A percentile compares a stretch with the other conserved stretches of the same genome.
Evolutionary conservation across 176 grass and related monocot genomes (phyloP).

Genomic region (Microstegium vimineum): DNA sequence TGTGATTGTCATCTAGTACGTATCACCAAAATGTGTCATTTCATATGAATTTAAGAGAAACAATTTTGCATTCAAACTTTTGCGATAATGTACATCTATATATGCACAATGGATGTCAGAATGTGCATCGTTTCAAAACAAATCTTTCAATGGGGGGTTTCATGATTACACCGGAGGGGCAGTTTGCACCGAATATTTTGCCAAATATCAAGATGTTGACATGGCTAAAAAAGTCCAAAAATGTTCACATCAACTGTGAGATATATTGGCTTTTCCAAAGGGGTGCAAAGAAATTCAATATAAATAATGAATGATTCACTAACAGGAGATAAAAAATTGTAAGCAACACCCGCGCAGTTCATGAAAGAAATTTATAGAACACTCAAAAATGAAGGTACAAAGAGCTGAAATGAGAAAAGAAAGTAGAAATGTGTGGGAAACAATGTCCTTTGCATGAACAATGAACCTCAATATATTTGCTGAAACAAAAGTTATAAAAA

Average conservation of each 20-base stretch:
- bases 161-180: too few species aligned
- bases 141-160: not conserved
- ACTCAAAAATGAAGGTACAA: not conserved
- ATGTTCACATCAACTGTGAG: not conserved
- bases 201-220: not conserved
- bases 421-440: not conserved
- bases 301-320: not conserved
- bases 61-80: not conserved
- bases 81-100: not conserved
- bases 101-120: not conserved
- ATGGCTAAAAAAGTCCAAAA: not conserved
- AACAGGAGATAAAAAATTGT: not conserved
- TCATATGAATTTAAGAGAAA: not conserved
- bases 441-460: not conserved
- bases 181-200: too few species aligned
- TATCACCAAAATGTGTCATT: not conserved
- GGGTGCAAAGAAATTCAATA: not conserved
- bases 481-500: not conserved
- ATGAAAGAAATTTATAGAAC: not conserved
- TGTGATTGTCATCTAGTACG: not conserved
- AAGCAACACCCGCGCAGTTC: not conserved
- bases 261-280: not conserved
- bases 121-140: not conserved
- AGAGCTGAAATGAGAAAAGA: not conserved
- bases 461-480: constrained; percentile 16